Percentiles rank a stretch among this genome's conserved stretches.
Conservation (phyloP, 2,329 filamentous ascomycete species). For the Lecanicillium sp. region DNA sequence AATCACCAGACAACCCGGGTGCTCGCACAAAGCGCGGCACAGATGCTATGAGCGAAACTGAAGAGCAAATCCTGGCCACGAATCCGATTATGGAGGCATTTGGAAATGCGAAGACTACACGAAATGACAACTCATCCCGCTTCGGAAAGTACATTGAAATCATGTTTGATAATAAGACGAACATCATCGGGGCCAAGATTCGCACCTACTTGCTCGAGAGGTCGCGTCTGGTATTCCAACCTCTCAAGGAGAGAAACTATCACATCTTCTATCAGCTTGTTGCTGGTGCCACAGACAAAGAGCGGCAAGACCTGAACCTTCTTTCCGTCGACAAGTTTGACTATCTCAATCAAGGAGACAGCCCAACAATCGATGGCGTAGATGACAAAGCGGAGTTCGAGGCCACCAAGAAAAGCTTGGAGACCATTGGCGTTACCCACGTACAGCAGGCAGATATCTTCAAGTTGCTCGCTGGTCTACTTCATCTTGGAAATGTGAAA, state of each 20-base stretch:
- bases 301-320: conserved; percentile 72
- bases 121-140: conserved; percentile 97
- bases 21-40: conserved; percentile 66
- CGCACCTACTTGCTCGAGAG: conserved; percentile 91
- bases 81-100: conserved; percentile 99
- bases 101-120: conserved; percentile 98
- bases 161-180: conserved; percentile 91
- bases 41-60: conserved; percentile 89
- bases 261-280: conserved; percentile 98
- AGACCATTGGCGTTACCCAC: conserved; percentile 74
- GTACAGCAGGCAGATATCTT: conserved; percentile 78
- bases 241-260: conserved; percentile 95
- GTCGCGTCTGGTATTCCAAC: conserved; percentile 93
- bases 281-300: conserved; percentile 77
- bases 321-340: conserved; percentile 84
- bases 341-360: conserved; percentile 91
- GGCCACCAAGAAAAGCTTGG: conserved; percentile 77
- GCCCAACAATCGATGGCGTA: conserved; percentile 84
- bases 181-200: conserved; percentile 97
- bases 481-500: conserved; percentile 95
- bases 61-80: conserved; percentile 95
- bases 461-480: conserved; percentile 76
- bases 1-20: conserved; percentile 80
- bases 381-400: conserved; percentile 93
- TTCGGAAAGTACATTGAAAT: conserved; percentile 99